These are phyloP conservation scores for Neospermospora avenae DNA, from an alignment of 2,329 filamentous ascomycete species.

Conservation along the genomic window DNA sequence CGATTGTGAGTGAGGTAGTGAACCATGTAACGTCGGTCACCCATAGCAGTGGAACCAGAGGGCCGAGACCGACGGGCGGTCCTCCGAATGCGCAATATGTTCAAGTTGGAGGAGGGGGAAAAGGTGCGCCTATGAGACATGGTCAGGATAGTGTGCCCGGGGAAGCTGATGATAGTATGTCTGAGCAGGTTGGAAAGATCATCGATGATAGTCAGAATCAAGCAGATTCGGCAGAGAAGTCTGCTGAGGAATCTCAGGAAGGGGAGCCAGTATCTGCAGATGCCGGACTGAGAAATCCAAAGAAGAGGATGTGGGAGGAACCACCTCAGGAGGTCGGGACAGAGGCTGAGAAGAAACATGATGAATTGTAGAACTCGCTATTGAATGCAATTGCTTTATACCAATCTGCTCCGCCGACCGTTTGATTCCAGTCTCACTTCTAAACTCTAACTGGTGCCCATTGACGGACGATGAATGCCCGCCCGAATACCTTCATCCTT, in stretches of 20 bases:
- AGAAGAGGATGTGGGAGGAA: slow-evolving; percentile 61
- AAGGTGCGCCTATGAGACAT: slow-evolving; percentile 25
- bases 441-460: too few relatives aligned
- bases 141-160: slow-evolving; percentile 19
- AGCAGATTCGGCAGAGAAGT: slow-evolving; percentile 37
- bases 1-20: slow-evolving; percentile 22
- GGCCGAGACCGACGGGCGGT: slow-evolving; percentile 9
- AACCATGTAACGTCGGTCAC: slow-evolving; percentile 15
- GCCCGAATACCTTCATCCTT: too few relatives aligned
- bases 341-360: slow-evolving; percentile 19
- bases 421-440: too few relatives aligned
- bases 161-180: slow-evolving; percentile 36
- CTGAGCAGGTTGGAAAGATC: slow-evolving; percentile 54
- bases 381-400: too few relatives aligned
- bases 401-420: too few relatives aligned
- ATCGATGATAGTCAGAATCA: slow-evolving; percentile 40
- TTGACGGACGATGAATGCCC: too few relatives aligned
- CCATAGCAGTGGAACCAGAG: slow-evolving; percentile 26
- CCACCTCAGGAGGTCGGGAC: slow-evolving; percentile 38
- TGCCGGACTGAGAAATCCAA: slow-evolving; percentile 45
- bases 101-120: slow-evolving; percentile 43
- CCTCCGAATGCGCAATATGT: slow-evolving; percentile 42
- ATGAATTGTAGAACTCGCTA: slow-evolving; percentile 30
- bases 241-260: slow-evolving; percentile 30
- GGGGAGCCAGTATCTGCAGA: slow-evolving; percentile 37